phyloP scores from a whole-genome alignment of 306 rosid species.

The Coriaria nepalensis region DNA sequence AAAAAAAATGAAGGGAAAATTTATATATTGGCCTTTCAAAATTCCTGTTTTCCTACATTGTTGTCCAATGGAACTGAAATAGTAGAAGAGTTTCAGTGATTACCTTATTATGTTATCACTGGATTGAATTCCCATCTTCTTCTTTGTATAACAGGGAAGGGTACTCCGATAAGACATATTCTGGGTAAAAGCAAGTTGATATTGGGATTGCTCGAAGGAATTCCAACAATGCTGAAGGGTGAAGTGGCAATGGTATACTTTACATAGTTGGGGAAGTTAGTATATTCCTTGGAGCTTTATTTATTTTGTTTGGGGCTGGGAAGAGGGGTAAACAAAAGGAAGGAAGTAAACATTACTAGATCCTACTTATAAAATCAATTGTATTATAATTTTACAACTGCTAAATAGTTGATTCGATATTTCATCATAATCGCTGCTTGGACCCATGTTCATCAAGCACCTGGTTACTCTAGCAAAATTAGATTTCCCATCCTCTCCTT shows the following conservation, averaged over 20 bases:
- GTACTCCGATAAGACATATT: slow-evolving; percentile 51
- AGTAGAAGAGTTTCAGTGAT: too few species aligned
- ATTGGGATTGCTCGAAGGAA: slow-evolving; percentile 82
- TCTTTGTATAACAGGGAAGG: slow-evolving; percentile 46
- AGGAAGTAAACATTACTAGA: too few species aligned
- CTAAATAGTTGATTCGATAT: too few species aligned
- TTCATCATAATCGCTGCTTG: too few species aligned
- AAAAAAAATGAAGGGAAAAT: neutral
- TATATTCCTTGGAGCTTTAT: neutral
- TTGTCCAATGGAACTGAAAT: too few species aligned
- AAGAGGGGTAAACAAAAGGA: slow-evolving; percentile 11
- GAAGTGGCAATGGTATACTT: slow-evolving; percentile 86
- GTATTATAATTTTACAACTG: too few species aligned
- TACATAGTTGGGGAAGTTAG: neutral
- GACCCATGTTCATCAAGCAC: too few species aligned
- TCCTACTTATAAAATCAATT: neutral
- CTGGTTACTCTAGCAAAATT: too few species aligned
- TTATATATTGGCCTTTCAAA: too few species aligned
- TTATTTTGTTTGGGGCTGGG: slow-evolving; percentile 2
- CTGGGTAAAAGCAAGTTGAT: slow-evolving; percentile 89
- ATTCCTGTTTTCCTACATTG: too few species aligned
- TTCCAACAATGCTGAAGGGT: slow-evolving; percentile 90
- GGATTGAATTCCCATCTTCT: slow-evolving; percentile 8
- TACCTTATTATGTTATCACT: slow-evolving; percentile 3
- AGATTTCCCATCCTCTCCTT: too few species aligned